Evolutionary conservation across 139 green algal species (phyloP), one percentile per base, ranked within the genome.

Genomic region (Chlamydomonas sp.): DNA sequence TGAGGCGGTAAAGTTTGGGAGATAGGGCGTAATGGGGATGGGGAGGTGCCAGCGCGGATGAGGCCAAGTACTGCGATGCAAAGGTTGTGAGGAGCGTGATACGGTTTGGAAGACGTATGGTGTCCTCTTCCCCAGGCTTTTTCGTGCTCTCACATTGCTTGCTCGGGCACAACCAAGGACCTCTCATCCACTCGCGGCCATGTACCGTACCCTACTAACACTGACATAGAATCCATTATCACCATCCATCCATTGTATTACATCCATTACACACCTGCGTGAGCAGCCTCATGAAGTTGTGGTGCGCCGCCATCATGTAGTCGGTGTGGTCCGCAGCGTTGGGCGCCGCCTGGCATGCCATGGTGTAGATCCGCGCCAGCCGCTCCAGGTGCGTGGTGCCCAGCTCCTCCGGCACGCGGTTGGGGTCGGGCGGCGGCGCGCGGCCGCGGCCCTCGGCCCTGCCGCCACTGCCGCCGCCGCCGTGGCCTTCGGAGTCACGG

Each of bases 231-330:
- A 49, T 49, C 31, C 31, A 68, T 79, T 57, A 86, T 75, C 15
- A 15, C 68, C 68, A 15, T 75, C 68, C 69, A 12, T n/a, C 69
- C 69, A 12, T 15, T n/a, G 0, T 15, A 12, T 7, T 15, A 20
- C 69, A 12, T 7, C 71, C 71, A 63, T 31, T 5, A 3, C 79
- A 17, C 68, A 85, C 79, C 79, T 88, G 77, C 10, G 77, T 72
- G 5, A 89, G 64, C 76, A 85, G 76, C 57, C 80, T 20, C 80
- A 86, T 85, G 59, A 88, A 89, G 69, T 91, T 90, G 79, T 89
- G 89, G 77, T 92, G 79, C 31, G 83, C 85, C 49, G 91, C 88
- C n/a, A 90, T 75, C 79, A 92, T 81, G 78, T 91, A 94, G 78
- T 91, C 87, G 10, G 60, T 79, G 62, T 82, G 61, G 57, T 91